Evolutionary conservation across 176 grass and related monocot genomes (phyloP), one percentile per base, ranked within the genome.

Genomic region (Microstegium vimineum): DNA sequence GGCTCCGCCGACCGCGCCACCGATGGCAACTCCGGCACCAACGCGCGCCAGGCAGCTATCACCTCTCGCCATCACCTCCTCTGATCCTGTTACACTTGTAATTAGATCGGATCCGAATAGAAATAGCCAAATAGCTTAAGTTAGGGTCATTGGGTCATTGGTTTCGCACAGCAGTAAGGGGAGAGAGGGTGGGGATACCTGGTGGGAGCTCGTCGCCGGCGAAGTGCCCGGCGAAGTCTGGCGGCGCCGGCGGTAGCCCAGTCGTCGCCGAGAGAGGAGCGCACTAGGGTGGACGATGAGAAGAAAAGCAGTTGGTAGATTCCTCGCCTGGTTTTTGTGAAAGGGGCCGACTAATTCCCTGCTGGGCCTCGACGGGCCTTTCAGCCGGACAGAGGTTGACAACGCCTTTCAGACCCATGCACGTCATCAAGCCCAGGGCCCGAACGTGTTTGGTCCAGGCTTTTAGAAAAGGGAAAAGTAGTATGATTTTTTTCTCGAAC

Each of bases 31-130:
- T 46, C 95, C 95, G 7, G 79, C 88, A 31, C 88, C 86, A 10
- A 98, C 69, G 52, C 88, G 90, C 83, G 88, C 84, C 86, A 98
- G 64, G 82, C 95, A 98, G 75, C 79, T 89, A 17, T 97, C 90
- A 1, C 22, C 1, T 62, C 88, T 86, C 62, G 75, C 81, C 95
- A 98, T 94, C 47, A 16, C 76, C 54, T 54, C 51, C 17, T 87
- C 57, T 75, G 34, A 37, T 22, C 70, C 52, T 40, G 51, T 54
- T 54, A 7, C 51, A 54, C 17, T 52, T 22, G 47, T 51, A 54
- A 54, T 54, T 54, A 54, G 51, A 54, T 54, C 51, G 7, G 51
- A 56, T 56, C 52, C 52, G 52, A 56, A 22, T 8, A 56, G 20
- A 60, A 60, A 60, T 60, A 26, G n/a, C 2, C 56, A 27, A 14